Percentiles rank a stretch among this genome's conserved stretches.
Conservation (phyloP, 2,329 filamentous ascomycete genomes). For the Cladosporium phlei region DNA sequence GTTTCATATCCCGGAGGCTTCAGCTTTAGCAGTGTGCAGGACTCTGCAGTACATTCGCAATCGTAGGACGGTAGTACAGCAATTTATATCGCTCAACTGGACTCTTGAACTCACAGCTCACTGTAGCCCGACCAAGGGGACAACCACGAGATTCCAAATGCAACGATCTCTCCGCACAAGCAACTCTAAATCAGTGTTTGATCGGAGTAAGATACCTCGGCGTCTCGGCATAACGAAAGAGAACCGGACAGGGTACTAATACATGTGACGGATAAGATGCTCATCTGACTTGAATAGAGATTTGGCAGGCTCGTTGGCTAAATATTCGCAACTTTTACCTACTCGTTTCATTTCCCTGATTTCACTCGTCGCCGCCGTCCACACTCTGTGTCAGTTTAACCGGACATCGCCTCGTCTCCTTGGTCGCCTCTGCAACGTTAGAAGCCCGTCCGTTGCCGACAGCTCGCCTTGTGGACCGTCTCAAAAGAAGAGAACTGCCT, state of each 20-base stretch:
- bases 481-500: not conserved
- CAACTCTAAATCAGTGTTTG: not conserved
- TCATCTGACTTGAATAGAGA: conserved; percentile 3
- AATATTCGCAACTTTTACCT: conserved; percentile 8
- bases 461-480: not conserved
- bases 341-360: conserved; percentile 3
- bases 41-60: no score
- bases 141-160: no score
- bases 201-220: not conserved
- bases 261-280: conserved; percentile 1
- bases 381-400: not conserved
- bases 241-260: conserved; percentile 3
- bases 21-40: not conserved
- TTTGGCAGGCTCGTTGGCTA: conserved; percentile 3
- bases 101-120: no score
- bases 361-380: conserved; percentile 4
- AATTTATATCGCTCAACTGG: no score
- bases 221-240: conserved; percentile 6
- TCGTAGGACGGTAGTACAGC: no score
- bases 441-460: conserved; percentile 11
- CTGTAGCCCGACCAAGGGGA: no score
- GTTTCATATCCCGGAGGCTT: not conserved
- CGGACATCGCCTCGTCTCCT: conserved; percentile 10
- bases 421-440: no score
- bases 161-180: no score